Evolutionary conservation across 495 filamentous ascomycete species (phyloP), one percentile per base, ranked within the genome.

Genomic region (Lophiotrema nucula): DNA sequence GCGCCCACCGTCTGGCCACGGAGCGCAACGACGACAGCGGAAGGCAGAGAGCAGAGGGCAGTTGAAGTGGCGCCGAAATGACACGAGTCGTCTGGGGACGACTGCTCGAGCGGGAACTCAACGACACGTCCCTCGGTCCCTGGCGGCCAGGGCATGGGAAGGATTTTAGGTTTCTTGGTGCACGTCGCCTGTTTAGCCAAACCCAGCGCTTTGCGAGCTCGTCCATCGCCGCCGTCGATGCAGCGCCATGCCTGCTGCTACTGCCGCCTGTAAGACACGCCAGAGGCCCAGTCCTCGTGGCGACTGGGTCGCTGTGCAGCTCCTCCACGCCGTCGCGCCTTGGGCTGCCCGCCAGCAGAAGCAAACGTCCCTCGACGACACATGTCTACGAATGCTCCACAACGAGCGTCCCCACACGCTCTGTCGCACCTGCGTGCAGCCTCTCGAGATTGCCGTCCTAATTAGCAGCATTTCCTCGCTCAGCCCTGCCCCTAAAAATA

Each of bases 81-180:
- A n/a, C n/a, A n/a, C n/a, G n/a, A n/a, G n/a, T n/a, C n/a, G n/a
- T n/a, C n/a, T n/a, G n/a, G n/a, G n/a, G n/a, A n/a, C n/a, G n/a
- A n/a, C n/a, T n/a, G n/a, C n/a, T n/a, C n/a, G n/a, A n/a, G n/a
- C n/a, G n/a, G n/a, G n/a, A n/a, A n/a, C n/a, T n/a, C n/a, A n/a
- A n/a, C n/a, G n/a, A n/a, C n/a, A n/a, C n/a, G n/a, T n/a, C n/a
- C n/a, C n/a, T n/a, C n/a, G n/a, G n/a, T n/a, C n/a, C n/a, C n/a
- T 22, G n/a, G 42, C 24, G 24, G 35, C 4, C 19, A 3, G 25
- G 21, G 15, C 16, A 12, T 21, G 53, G 43, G n/a, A 25, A 56
- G 53, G 43, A 56, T 47, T 56, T 56, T 39, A 39, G 53, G 53
- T 56, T 56, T 28, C 11, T 26, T 43, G 55, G 45, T 21, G 43